Base-by-base conservation (phyloP, 1,139 yeast genomes). In the Nakaseomyces glabratus region DNA sequence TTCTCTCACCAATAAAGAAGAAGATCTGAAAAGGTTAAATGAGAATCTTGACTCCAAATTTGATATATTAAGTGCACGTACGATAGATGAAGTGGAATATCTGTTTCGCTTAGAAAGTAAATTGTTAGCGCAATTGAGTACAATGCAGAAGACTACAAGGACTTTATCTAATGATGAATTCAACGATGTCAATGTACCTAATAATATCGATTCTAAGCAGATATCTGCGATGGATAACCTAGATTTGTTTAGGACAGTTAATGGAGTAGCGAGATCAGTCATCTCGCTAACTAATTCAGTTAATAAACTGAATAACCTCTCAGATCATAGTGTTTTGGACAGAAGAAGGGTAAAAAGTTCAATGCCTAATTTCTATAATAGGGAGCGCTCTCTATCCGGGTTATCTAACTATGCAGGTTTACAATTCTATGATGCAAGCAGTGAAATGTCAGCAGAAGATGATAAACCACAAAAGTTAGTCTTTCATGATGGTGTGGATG, bases 41-140 rank as follows among this genome's bases (percentile, higher is more conserved):
- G 45, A 47, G 16, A 51, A 51, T 14, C 55, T 64, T 12, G 51
- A 51, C 3, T 66, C 67, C 4, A 68, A 78, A 44, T 69, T 79
- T 36, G 96, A 85, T 58, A 64, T 82, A 10, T 61, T 85, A 38
- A 78, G 93, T 53, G 90, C 93, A 2, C 64, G 93, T 45, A 79
- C 84, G 1, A 69, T 82, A 26, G 84, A 80, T 46, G 94, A 85
- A 53, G 71, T 82, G 14, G 70, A 68, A 38, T 60, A 52, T 36
- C 40, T 64, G 20, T 46, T 60, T 2, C 47, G 58, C 9, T 50
- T 60, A 37, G 63, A 61, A 39, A 60, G 59, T 38, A 53, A 56
- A 15, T 41, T 62, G 6, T 25, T 58, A 19, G 40, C 40, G 13
- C 34, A 42, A 20, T 26, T 38, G 10, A 25, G 24, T n/a, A 23